Percentiles rank a stretch among this genome's conserved stretches.
phyloP scores from a whole-genome alignment of 164 flowering plant species.

The Magnolia officinalis region DNA sequence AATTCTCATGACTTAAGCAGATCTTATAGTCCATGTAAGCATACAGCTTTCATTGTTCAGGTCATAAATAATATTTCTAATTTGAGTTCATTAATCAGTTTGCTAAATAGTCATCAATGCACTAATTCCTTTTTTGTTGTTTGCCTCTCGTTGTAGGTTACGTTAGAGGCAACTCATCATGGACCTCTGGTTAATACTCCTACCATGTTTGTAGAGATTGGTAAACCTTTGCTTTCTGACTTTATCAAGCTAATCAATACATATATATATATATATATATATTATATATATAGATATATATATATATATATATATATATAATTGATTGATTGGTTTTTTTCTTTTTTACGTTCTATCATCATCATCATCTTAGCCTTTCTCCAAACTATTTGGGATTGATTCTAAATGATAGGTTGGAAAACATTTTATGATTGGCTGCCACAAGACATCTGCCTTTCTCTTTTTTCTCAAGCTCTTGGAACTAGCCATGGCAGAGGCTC shows the following conservation, averaged over 20 bases:
- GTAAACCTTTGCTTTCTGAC: conserved; percentile 32
- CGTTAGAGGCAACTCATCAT: conserved; percentile 97
- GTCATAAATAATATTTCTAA: conserved; percentile 1
- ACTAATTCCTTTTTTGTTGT: not conserved
- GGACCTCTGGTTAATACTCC: conserved; percentile 75
- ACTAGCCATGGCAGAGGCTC: no score
- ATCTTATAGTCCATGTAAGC: not conserved
- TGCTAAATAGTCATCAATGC: not conserved
- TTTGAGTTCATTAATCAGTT: not conserved
- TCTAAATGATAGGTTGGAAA: no score
- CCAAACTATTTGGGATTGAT: no score
- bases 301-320: no score
- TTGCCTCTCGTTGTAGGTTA: conserved; percentile 42
- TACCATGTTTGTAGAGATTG: conserved; percentile 88
- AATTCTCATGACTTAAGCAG: not conserved
- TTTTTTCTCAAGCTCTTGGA: no score
- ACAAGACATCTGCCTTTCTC: no score
- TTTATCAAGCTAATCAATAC: not conserved
- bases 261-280: no score
- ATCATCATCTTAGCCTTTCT: not conserved
- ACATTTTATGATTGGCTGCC: no score
- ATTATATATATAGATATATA: no score
- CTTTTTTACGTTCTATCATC: not conserved
- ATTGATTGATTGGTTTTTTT: not conserved
- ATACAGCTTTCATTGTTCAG: not conserved